Conservation (phyloP, 31 red algal genomes). For the Odonthalia washingtoniensis region DNA sequence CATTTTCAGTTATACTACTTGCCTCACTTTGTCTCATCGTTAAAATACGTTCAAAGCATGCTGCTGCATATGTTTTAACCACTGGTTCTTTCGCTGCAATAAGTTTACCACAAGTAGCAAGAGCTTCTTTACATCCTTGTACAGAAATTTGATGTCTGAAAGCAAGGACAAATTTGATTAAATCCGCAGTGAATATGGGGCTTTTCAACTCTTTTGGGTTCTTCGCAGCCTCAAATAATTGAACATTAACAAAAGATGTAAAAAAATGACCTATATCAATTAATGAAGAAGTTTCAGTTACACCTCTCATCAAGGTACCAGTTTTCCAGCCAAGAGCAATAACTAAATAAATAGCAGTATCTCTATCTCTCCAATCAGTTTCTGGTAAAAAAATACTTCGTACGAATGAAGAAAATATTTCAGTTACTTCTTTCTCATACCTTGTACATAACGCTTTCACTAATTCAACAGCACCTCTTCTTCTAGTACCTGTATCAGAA, state of each 20-base stretch:
- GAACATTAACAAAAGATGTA: constrained; percentile 69
- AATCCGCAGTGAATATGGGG: constrained; percentile 89
- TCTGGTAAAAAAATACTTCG: constrained; percentile 67
- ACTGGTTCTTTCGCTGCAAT: constrained; percentile 62
- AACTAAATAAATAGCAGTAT: constrained; percentile 91
- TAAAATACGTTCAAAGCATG: constrained; percentile 83
- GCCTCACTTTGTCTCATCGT: constrained; percentile 53
- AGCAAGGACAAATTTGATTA: constrained; percentile 91
- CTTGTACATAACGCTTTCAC: constrained; percentile 85
- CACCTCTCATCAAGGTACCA: constrained; percentile 83
- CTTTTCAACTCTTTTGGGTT: constrained; percentile 49
- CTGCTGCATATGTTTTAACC: constrained; percentile 86
- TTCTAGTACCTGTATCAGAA: constrained; percentile 84
- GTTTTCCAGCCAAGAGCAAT: constrained; percentile 97
- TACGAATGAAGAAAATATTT: constrained; percentile 83
- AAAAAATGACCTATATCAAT: constrained; percentile 91
- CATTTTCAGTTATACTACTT: constrained; percentile 11
- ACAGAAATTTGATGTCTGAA: constrained; percentile 93
- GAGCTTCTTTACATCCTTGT: constrained; percentile 43
- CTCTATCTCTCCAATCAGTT: constrained; percentile 84
- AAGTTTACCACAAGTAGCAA: constrained; percentile 55
- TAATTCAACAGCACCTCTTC: constrained; percentile 89
- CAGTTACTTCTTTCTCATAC: constrained; percentile 79
- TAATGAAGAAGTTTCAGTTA: constrained; percentile 83
- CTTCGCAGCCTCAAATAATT: constrained; percentile 53